Base-by-base conservation (phyloP, 2,329 filamentous ascomycete genomes). In the Rosellinia necatrix region DNA sequence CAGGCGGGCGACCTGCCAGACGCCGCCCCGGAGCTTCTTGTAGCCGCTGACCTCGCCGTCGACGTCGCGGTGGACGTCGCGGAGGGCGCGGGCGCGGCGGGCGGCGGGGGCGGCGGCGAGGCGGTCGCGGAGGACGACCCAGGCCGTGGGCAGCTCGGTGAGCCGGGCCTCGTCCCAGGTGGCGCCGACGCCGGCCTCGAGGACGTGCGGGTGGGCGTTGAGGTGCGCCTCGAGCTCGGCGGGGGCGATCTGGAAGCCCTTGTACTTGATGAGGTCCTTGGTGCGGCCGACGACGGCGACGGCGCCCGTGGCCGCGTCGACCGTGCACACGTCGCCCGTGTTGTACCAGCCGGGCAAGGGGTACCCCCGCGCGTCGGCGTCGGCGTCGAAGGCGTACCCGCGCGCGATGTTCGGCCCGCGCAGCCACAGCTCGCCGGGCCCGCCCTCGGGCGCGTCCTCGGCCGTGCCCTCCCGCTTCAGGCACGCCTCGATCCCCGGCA, bases 291-390 rank as follows among this genome's bases (percentile, higher is more conserved):
- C 69, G 10, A 76, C 70, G 32, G 63, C 70, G 5, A 76, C 53
- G 3, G 65, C 61, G 2, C 72, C 72, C 38, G 0, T 53, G n/a
- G n/a, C n/a, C n/a, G n/a, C 47, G 50, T 73, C 71, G 27, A 75
- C 68, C 1, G 63, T 70, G 41, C 75, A 76, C 1, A 79, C 72
- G 51, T 80, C 77, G 1, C 77, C 77, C 0, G 77, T 80, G 42
- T 75, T 75, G 49, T 76, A 76, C 76, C 76, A 79, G 0, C 73
- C 74, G 3, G 66, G 46, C 9, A 68, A 56, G 4, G 72, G 71
- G 38, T 78, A 76, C 2, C 66, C 71, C 8, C 70, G 70, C 22
- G 65, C 60, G 19, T 72, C 77, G 1, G 71, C 72, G 27, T 72
- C 70, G 3, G 72, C 66, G 27, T 76, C 72, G 62, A 75, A 74